A percentile compares a stretch with the other conserved stretches of the same genome.
These are phyloP conservation scores for Pascua sp. DNA, from an alignment of 1,284 basidiomycete genomes.

Conservation along the genomic window DNA sequence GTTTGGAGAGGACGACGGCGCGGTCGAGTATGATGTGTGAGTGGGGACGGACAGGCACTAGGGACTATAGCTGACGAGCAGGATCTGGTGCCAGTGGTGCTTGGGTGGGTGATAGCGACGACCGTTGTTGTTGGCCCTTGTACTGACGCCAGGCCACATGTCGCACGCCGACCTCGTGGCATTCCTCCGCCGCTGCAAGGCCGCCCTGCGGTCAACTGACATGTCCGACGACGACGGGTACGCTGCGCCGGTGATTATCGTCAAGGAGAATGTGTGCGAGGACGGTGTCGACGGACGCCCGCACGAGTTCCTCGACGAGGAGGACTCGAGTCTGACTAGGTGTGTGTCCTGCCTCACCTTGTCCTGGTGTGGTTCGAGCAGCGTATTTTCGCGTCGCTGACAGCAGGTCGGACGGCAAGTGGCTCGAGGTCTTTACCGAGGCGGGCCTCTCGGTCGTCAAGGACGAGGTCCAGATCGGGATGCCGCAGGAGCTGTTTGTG, in stretches of 20 bases:
- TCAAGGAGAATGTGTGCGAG: slow-evolving; percentile 87
- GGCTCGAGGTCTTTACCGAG: slow-evolving; percentile 67
- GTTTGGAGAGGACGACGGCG: slow-evolving; percentile 31
- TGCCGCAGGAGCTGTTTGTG: slow-evolving; percentile 71
- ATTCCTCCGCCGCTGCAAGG: slow-evolving; percentile 67
- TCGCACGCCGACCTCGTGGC: slow-evolving; percentile 68
- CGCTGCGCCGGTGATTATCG: slow-evolving; percentile 60
- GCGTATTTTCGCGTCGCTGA: background rate
- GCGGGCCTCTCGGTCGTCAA: slow-evolving; percentile 66
- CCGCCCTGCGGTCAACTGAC: slow-evolving; percentile 17
- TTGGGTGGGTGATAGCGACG: slow-evolving; percentile 55
- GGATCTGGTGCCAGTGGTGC: slow-evolving; percentile 93
- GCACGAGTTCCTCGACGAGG: slow-evolving; percentile 67
- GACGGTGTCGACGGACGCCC: slow-evolving; percentile 54
- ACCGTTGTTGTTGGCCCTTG: background rate
- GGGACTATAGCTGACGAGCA: slow-evolving; percentile 58
- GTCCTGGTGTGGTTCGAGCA: background rate
- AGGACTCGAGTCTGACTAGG: slow-evolving; percentile 88
- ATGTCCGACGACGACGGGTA: slow-evolving; percentile 10
- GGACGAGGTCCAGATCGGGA: slow-evolving; percentile 65
- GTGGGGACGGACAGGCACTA: slow-evolving; percentile 16
- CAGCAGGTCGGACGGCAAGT: slow-evolving; percentile 72
- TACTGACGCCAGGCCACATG: slow-evolving; percentile 58
- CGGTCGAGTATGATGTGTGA: slow-evolving; percentile 45
- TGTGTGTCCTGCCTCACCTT: slow-evolving; percentile 14